Percentiles rank a stretch among this genome's conserved stretches.
Conservation (phyloP, 352 stramenopile species). For the Pythium utonaiense region DNA sequence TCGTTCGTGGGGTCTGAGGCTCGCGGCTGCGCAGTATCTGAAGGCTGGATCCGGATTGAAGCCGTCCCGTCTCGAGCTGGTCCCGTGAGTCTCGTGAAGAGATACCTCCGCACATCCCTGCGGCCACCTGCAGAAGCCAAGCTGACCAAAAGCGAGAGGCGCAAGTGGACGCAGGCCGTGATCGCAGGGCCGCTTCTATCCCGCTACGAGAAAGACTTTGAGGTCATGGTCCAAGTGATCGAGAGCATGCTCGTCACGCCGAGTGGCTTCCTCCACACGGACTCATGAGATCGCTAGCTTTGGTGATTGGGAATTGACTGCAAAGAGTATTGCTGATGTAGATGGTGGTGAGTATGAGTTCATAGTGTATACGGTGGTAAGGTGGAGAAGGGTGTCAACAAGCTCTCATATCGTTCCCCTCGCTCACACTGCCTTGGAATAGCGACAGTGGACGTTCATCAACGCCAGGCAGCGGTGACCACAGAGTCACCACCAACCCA, state of each 20-base stretch:
- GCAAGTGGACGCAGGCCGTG: not conserved
- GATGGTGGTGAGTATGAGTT: too few species aligned
- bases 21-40: not conserved
- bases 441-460: too few species aligned
- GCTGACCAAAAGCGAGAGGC: not conserved
- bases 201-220: not conserved
- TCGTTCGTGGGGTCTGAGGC: not conserved
- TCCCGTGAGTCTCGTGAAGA: not conserved
- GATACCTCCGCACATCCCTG: not conserved
- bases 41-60: not conserved
- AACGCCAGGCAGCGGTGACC: too few species aligned
- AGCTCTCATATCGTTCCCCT: too few species aligned
- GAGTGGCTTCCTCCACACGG: too few species aligned
- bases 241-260: not conserved
- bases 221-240: not conserved
- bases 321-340: too few species aligned
- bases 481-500: too few species aligned
- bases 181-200: not conserved
- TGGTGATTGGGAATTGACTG: too few species aligned
- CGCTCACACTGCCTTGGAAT: too few species aligned
- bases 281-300: not conserved
- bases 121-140: not conserved
- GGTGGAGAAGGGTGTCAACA: too few species aligned
- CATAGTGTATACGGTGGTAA: too few species aligned
- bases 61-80: not conserved